phyloP scores from a whole-genome alignment of 2,329 filamentous ascomycete genomes.

The Thermochaetoides dissita region DNA sequence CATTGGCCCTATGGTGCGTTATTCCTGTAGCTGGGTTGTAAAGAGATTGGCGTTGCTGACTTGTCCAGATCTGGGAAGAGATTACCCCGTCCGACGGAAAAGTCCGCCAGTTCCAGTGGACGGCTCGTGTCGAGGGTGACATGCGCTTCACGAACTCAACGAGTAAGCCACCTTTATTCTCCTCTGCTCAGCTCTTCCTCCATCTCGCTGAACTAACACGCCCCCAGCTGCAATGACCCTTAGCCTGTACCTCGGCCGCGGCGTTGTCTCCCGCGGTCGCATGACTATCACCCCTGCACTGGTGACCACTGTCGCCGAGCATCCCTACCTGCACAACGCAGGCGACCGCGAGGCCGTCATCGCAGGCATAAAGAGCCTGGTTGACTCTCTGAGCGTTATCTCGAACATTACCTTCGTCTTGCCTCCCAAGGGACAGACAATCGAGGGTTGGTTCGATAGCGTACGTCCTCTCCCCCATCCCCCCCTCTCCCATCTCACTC shows the following conservation, averaged over 20 bases:
- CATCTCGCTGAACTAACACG: too few relatives aligned
- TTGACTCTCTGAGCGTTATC: slow-evolving; percentile 38
- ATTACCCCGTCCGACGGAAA: slow-evolving; percentile 43
- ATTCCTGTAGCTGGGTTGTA: too few relatives aligned
- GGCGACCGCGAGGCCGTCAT: slow-evolving; percentile 52
- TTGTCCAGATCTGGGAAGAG: slow-evolving; percentile 35
- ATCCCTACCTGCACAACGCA: slow-evolving; percentile 45
- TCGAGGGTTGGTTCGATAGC: slow-evolving; percentile 39
- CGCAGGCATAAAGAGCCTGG: slow-evolving; percentile 46
- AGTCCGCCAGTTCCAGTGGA: slow-evolving; percentile 52
- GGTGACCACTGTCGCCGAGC: slow-evolving; percentile 41
- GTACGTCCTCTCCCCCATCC: too few relatives aligned
- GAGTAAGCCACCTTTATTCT: slow-evolving; percentile 8
- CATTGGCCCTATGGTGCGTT: slow-evolving; percentile 38
- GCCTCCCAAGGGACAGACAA: slow-evolving; percentile 36
- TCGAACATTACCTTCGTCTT: slow-evolving; percentile 41
- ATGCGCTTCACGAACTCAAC: slow-evolving; percentile 15
- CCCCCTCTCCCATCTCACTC: too few relatives aligned
- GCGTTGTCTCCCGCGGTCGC: slow-evolving; percentile 45
- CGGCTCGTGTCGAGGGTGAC: slow-evolving; percentile 23
- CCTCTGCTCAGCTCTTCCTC: too few relatives aligned
- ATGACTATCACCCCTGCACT: slow-evolving; percentile 46
- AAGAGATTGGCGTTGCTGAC: slow-evolving; percentile 3
- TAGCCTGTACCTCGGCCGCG: slow-evolving; percentile 50
- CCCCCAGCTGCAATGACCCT: slow-evolving; percentile 34